Conservation (phyloP, 75 land plant species). For the Gnetum montanum region DNA sequence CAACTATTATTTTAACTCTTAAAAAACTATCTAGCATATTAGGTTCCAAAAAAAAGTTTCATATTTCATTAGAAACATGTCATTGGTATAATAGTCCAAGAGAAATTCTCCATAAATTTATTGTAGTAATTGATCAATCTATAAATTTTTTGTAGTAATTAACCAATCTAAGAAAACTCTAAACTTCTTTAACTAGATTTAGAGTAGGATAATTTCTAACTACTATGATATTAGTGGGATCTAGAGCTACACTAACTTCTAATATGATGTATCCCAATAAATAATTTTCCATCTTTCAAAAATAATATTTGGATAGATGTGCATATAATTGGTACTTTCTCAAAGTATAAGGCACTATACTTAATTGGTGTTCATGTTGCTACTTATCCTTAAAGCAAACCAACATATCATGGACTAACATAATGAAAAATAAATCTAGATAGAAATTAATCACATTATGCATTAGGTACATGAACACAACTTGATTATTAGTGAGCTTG, state of each 20-base stretch:
- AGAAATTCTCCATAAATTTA: too few relatives aligned
- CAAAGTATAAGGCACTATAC: neutral
- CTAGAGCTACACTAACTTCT: neutral
- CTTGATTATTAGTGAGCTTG: too few relatives aligned
- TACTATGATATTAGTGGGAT: neutral
- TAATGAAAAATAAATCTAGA: too few relatives aligned
- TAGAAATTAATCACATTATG: too few relatives aligned
- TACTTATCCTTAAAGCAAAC: neutral
- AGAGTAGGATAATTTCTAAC: neutral
- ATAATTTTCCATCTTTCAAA: neutral
- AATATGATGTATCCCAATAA: neutral
- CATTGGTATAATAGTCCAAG: too few relatives aligned
- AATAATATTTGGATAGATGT: neutral
- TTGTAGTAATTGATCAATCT: neutral
- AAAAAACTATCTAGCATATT: neutral
- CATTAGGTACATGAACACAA: too few relatives aligned
- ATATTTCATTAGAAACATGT: neutral
- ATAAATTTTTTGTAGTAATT: neutral
- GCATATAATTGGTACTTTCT: neutral
- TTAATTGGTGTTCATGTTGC: neutral
- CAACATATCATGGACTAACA: neutral
- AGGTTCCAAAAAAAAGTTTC: neutral
- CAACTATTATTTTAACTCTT: neutral
- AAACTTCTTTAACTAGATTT: neutral
- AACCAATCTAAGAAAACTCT: neutral